These are phyloP conservation scores for Pseudozyma sp. DNA, from an alignment of 1,284 basidiomycete species.

Conservation along the genomic window DNA sequence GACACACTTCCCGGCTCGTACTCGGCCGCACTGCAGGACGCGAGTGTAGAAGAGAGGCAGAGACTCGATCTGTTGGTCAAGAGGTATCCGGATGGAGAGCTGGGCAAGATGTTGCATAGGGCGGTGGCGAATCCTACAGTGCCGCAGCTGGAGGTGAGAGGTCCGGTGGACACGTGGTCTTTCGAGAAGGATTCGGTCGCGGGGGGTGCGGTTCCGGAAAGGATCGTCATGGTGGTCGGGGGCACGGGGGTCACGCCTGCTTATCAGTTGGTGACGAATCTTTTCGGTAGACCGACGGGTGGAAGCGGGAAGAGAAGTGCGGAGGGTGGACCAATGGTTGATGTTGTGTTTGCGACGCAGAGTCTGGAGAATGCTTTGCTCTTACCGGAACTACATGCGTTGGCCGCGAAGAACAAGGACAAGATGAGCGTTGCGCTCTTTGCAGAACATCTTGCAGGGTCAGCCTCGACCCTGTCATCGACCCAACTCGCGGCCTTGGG, in stretches of 20 bases:
- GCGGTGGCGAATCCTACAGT: constrained; percentile 17
- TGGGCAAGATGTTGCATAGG: constrained; percentile 45
- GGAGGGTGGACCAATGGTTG: constrained; percentile 18
- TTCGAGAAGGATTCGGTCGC: constrained; percentile 16
- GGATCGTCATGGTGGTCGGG: constrained; percentile 46
- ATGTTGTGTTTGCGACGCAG: constrained; percentile 40
- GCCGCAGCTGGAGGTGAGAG: constrained; percentile 42
- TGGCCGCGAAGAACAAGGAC: constrained; percentile 20
- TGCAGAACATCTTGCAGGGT: constrained; percentile 16
- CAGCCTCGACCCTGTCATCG: constrained; percentile 5
- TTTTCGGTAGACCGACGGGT: constrained; percentile 19
- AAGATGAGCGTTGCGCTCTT: constrained; percentile 32
- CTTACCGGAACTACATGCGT: constrained; percentile 35
- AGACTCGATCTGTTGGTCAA: constrained; percentile 50
- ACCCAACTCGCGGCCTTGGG: constrained; percentile 9
- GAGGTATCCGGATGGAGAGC: constrained; percentile 53
- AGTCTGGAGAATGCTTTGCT: constrained; percentile 29
- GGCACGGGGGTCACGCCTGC: constrained; percentile 58
- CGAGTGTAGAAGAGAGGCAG: constrained; percentile 1
- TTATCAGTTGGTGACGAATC: constrained; percentile 50
- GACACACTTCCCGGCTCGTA: constrained; percentile 30
- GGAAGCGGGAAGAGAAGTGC: not conserved
- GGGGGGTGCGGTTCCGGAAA: constrained; percentile 13
- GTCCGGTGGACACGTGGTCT: constrained; percentile 53
- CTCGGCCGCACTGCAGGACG: not conserved